These are phyloP conservation scores for Pyrenochaeta sp. DNA, from an alignment of 2,329 filamentous ascomycete species.

Conservation along the genomic window DNA sequence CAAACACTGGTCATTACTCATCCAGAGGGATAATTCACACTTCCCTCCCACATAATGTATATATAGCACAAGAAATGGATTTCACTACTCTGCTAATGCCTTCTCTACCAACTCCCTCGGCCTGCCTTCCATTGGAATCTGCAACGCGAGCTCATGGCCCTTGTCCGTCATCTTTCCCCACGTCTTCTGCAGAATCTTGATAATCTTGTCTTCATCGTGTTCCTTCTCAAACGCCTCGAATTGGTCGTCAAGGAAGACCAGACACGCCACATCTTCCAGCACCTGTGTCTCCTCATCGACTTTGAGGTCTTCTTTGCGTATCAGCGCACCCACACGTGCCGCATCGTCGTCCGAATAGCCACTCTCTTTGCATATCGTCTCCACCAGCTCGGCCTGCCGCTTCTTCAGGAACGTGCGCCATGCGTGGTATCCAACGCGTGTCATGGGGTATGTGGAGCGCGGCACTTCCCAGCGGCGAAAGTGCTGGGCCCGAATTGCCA, in stretches of 20 bases:
- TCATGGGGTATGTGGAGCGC: slow-evolving; percentile 75
- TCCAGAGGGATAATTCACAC: background rate
- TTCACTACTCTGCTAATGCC: slow-evolving; percentile 38
- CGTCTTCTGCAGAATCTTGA: slow-evolving; percentile 57
- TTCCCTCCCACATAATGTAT: background rate
- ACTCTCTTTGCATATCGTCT: slow-evolving; percentile 60
- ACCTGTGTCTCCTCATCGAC: slow-evolving; percentile 73
- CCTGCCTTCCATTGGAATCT: slow-evolving; percentile 44
- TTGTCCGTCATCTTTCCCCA: slow-evolving; percentile 52
- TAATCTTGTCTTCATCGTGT: slow-evolving; percentile 79
- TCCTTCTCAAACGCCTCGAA: slow-evolving; percentile 80
- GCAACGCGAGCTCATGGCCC: slow-evolving; percentile 45
- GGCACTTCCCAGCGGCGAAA: slow-evolving; percentile 87
- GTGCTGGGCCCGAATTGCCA: slow-evolving; percentile 86
- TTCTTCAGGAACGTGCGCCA: slow-evolving; percentile 81
- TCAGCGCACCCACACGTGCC: slow-evolving; percentile 71
- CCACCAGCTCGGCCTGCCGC: slow-evolving; percentile 70
- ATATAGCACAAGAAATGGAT: background rate
- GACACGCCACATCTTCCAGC: slow-evolving; percentile 84
- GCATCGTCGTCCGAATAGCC: slow-evolving; percentile 64
- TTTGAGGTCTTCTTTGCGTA: slow-evolving; percentile 79
- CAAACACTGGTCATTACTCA: slow-evolving; percentile 1
- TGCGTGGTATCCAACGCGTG: slow-evolving; percentile 77
- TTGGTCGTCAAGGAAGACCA: slow-evolving; percentile 88
- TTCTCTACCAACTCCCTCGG: slow-evolving; percentile 41